phyloP scores from a whole-genome alignment of 2,329 filamentous ascomycete species.

The Podosphaera xanthii region DNA sequence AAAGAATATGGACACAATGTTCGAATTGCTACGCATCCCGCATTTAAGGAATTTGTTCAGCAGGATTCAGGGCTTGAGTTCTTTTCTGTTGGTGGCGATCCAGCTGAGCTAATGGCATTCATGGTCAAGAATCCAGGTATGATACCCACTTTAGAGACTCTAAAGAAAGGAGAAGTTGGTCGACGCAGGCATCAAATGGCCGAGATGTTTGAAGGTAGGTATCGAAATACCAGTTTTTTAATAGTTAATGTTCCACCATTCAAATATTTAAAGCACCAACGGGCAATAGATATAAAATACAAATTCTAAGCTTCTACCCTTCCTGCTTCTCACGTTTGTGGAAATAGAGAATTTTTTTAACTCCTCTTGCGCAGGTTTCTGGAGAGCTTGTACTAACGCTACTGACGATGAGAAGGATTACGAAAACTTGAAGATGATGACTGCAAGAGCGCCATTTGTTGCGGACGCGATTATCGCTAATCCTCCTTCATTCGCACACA shows the following conservation, averaged over 20 bases:
- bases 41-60: slow-evolving; percentile 54
- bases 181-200: slow-evolving; percentile 46
- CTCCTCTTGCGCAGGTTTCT: slow-evolving; percentile 28
- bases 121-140: slow-evolving; percentile 65
- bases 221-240: background rate
- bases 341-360: too few relatives aligned
- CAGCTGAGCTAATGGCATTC: slow-evolving; percentile 63
- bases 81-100: slow-evolving; percentile 59
- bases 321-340: too few relatives aligned
- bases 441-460: slow-evolving; percentile 34
- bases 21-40: slow-evolving; percentile 55
- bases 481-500: slow-evolving; percentile 53
- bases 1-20: slow-evolving; percentile 55
- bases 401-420: slow-evolving; percentile 44
- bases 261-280: too few relatives aligned
- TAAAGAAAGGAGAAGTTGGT: slow-evolving; percentile 51
- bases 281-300: too few relatives aligned
- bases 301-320: too few relatives aligned
- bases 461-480: slow-evolving; percentile 73
- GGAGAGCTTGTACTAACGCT: slow-evolving; percentile 53
- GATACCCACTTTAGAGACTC: slow-evolving; percentile 49
- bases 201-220: slow-evolving; percentile 46
- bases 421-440: slow-evolving; percentile 41
- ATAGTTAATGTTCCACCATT: background rate
- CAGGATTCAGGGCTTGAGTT: slow-evolving; percentile 54